Percentiles rank a stretch among this genome's conserved stretches.
Evolutionary conservation across 2,329 filamentous ascomycete genomes (phyloP).

Genomic region (Monilinia vaccinii-corymbosi): DNA sequence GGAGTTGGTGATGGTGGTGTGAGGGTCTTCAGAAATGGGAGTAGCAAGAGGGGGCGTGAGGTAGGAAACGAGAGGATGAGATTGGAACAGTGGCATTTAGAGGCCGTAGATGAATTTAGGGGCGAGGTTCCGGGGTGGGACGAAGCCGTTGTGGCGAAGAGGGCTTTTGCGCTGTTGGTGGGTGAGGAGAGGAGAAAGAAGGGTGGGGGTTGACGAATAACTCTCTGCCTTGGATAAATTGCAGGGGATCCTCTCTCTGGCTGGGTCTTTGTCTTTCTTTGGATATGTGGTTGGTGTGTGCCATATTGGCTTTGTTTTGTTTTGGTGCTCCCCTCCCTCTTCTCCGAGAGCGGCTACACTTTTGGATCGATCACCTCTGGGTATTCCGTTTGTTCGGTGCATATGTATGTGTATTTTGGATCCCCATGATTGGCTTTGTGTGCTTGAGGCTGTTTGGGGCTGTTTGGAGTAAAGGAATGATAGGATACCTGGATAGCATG

Average conservation of each 20-base stretch:
- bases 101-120: conserved; percentile 29
- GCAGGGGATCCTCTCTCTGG: neutral
- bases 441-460: neutral
- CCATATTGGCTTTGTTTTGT: too few species aligned
- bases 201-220: neutral
- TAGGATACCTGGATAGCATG: neutral
- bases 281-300: neutral
- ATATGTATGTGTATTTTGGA: neutral
- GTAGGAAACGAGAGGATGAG: conserved; percentile 19
- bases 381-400: neutral
- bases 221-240: neutral
- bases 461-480: neutral
- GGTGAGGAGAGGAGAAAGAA: conserved; percentile 21
- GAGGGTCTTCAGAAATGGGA: neutral
- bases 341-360: neutral
- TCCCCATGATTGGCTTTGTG: neutral
- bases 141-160: conserved; percentile 26
- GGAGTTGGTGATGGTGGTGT: neutral
- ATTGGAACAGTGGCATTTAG: conserved; percentile 30
- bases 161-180: conserved; percentile 25
- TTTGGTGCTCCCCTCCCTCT: neutral
- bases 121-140: conserved; percentile 27
- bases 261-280: too few species aligned
- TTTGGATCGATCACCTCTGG: neutral
- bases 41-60: neutral